These are phyloP conservation scores for Leccinum subrobustum DNA, from an alignment of 1,284 basidiomycete genomes.

Conservation along the genomic window DNA sequence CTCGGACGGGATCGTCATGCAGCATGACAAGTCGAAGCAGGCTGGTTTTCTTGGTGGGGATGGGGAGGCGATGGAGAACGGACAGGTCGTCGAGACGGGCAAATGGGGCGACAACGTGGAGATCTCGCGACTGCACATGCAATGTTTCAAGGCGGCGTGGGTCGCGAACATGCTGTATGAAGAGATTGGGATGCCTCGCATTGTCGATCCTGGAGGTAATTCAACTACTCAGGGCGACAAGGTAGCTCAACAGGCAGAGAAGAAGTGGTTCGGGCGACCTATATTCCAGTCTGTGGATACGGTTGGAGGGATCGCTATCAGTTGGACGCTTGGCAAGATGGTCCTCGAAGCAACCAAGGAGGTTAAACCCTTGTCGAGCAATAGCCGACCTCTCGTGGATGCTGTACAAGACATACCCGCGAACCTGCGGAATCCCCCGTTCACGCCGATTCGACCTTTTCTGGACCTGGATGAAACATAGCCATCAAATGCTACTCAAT, in stretches of 20 bases:
- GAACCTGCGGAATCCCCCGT: too few species aligned
- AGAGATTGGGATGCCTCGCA: constrained; percentile 92
- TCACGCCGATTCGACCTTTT: too few species aligned
- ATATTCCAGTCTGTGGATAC: too few species aligned
- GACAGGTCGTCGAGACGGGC: constrained; percentile 60
- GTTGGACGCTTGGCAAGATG: too few species aligned
- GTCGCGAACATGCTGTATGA: constrained; percentile 95
- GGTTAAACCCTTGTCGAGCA: too few species aligned
- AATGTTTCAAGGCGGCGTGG: constrained; percentile 99
- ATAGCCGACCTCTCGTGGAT: too few species aligned
- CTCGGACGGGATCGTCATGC: constrained; percentile 74
- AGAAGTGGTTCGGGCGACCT: too few species aligned
- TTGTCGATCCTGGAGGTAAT: constrained; percentile 83
- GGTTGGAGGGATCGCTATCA: too few species aligned
- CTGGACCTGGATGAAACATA: neutral
- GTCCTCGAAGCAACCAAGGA: too few species aligned
- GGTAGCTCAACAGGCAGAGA: constrained; percentile 41
- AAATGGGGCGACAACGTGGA: constrained; percentile 77
- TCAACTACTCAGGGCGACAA: constrained; percentile 60
- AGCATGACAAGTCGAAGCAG: constrained; percentile 59
- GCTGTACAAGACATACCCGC: too few species aligned
- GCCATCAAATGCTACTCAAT: neutral
- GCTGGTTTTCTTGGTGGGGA: constrained; percentile 56
- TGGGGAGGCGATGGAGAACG: constrained; percentile 50
- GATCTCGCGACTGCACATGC: constrained; percentile 86